A percentile compares a stretch with the other conserved stretches of the same genome.
These are phyloP conservation scores for Penicillium sp. DNA, from an alignment of 2,329 filamentous ascomycete genomes.

Conservation along the genomic window DNA sequence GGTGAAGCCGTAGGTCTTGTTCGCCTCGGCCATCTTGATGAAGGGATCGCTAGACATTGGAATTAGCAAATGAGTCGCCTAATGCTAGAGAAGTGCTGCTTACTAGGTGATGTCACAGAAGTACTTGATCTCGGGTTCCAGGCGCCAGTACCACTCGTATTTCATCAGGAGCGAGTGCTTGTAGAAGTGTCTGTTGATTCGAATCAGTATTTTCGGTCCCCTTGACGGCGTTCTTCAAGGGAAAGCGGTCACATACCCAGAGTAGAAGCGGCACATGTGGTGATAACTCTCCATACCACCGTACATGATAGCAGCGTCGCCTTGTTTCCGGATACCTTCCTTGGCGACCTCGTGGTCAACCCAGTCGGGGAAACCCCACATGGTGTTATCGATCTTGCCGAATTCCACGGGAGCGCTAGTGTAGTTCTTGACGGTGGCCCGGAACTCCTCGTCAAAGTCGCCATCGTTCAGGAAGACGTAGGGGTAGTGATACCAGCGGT, in stretches of 20 bases:
- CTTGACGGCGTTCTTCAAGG: not conserved
- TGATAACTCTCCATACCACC: constrained; percentile 98
- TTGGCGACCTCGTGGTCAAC: constrained; percentile 90
- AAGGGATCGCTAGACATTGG: constrained; percentile 76
- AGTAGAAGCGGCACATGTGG: constrained; percentile 99
- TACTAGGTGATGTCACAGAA: constrained; percentile 99
- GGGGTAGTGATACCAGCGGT: constrained; percentile 97
- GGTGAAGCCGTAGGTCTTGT: constrained; percentile 98
- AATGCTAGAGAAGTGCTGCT: constrained; percentile 33
- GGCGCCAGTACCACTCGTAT: constrained; percentile 99
- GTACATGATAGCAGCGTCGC: constrained; percentile 98
- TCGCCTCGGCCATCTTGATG: constrained; percentile 87
- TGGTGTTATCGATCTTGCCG: constrained; percentile 84
- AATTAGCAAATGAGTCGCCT: constrained; percentile 14
- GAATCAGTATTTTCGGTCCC: not conserved
- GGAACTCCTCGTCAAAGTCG: constrained; percentile 95
- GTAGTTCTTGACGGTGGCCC: constrained; percentile 84
- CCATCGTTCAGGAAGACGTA: constrained; percentile 98
- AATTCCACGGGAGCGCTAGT: constrained; percentile 90
- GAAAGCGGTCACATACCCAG: constrained; percentile 67
- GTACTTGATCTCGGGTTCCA: constrained; percentile 99
- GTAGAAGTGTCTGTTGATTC: constrained; percentile 79
- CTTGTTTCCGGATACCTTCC: constrained; percentile 95
- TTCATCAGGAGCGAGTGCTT: constrained; percentile 93
- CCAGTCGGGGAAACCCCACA: constrained; percentile 99